Base-by-base conservation (phyloP, 331 rosid genomes). In the Quercus phellos region DNA sequence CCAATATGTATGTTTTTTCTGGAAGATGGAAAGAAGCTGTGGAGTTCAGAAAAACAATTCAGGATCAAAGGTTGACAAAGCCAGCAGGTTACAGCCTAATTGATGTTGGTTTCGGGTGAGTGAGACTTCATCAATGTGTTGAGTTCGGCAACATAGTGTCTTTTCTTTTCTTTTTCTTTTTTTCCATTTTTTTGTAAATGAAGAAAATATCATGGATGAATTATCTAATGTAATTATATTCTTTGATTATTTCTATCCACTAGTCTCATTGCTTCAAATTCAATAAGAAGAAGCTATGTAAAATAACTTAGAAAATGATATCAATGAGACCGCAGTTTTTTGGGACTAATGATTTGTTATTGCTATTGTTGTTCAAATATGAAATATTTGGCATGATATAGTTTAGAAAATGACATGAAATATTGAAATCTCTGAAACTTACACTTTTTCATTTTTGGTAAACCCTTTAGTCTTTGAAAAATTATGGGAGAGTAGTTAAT, bases 11-110 rank as follows among this genome's bases (percentile, higher is more conserved):
- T 55, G 90, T 84, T 82, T 90, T 88, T 51, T 81, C 77, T 38
- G 92, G 92, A 84, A 84, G 88, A 72, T 88, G 92, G 92, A 88
- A 84, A 78, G 88, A 88, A 77, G 92, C 92, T 34, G 79, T 73
- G 22, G 86, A 86, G 2, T 72, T 84, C 38, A 82, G 92, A 77
- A 61, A 78, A 64, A 69, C 27, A 32, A 76, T 84, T 16, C 51
- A 66, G 72, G 83, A 80, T 68, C 73, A 82, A 67, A 78, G 86
- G 53, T 46, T 83, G 24, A 82, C 80, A 27, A 89, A 89, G 80
- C 22, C 77, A 2, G 72, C 77, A 59, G 92, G 80, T 55, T 89
- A 78, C 71, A 84, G 88, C 74, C 87, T 85, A 61, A 68, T 85
- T 35, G 87, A 87, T 53, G 85, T 80, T 72, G 82, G 80, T 29